Evolutionary conservation across 164 flowering plant genomes (phyloP).

Genomic region (Magnolia changhungtana): DNA sequence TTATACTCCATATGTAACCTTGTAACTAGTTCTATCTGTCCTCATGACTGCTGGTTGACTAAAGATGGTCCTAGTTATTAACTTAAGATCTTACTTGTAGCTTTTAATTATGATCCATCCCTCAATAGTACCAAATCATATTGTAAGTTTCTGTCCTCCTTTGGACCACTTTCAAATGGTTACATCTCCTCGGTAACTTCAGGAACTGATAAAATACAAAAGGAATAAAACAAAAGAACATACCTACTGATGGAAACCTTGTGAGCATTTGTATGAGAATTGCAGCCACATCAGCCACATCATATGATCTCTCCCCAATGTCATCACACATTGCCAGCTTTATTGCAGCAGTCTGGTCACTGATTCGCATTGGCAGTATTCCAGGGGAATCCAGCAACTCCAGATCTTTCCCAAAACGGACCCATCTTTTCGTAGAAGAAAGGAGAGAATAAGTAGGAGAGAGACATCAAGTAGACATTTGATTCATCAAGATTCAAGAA

Average conservation of each 20-base stretch:
- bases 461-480: neutral
- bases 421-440: conserved; percentile 58
- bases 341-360: conserved; percentile 88
- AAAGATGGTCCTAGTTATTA: neutral
- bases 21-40: no score
- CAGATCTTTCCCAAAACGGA: conserved; percentile 80
- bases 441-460: neutral
- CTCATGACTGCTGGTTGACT: neutral
- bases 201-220: neutral
- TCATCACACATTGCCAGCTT: conserved; percentile 98
- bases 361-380: conserved; percentile 88
- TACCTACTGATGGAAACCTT: conserved; percentile 78
- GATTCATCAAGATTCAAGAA: neutral
- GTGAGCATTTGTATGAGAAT: conserved; percentile 81
- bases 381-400: conserved; percentile 97
- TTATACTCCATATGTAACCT: no score
- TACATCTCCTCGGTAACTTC: neutral
- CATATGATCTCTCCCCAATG: conserved; percentile 96
- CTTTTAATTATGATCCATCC: neutral
- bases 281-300: conserved; percentile 83
- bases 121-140: neutral
- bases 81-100: neutral
- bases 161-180: neutral
- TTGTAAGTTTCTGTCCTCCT: neutral
- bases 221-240: conserved; percentile 7